Evolutionary conservation across 2,329 filamentous ascomycete species (phyloP).

Genomic region (Paraphaeosphaeria minitans): DNA sequence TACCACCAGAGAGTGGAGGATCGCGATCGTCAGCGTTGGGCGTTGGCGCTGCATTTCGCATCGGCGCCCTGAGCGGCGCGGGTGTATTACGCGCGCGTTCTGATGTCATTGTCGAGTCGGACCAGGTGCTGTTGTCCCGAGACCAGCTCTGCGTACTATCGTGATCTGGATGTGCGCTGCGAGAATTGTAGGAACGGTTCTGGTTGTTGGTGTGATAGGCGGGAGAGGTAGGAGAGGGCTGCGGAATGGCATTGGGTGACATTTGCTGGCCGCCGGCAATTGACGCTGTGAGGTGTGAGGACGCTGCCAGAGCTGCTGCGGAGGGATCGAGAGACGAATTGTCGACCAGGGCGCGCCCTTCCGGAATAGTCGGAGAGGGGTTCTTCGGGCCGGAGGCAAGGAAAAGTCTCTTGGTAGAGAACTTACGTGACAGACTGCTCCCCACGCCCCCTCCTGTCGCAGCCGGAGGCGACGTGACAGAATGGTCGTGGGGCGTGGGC

Average conservation of each 20-base stretch:
- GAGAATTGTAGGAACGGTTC: slow-evolving; percentile 32
- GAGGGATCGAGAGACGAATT: slow-evolving; percentile 54
- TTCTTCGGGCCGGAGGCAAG: slow-evolving; percentile 56
- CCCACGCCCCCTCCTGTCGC: slow-evolving; percentile 43
- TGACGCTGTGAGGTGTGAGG: slow-evolving; percentile 56
- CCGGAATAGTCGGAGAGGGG: slow-evolving; percentile 57
- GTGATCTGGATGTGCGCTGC: slow-evolving; percentile 39
- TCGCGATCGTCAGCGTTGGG: slow-evolving; percentile 42
- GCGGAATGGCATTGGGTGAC: slow-evolving; percentile 49
- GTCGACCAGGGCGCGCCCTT: slow-evolving; percentile 49
- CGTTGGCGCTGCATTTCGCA: slow-evolving; percentile 38
- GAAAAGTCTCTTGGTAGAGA: slow-evolving; percentile 60
- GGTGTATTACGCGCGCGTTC: slow-evolving; percentile 42
- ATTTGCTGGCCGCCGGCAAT: slow-evolving; percentile 49
- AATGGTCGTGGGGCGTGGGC: slow-evolving; percentile 59
- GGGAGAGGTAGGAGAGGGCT: slow-evolving; percentile 57
- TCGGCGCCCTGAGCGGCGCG: slow-evolving; percentile 35
- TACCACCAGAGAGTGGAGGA: slow-evolving; percentile 44
- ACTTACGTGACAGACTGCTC: slow-evolving; percentile 58
- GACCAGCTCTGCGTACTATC: slow-evolving; percentile 37
- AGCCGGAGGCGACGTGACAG: slow-evolving; percentile 42
- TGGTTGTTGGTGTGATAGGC: slow-evolving; percentile 49
- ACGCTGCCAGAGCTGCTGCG: slow-evolving; percentile 57
- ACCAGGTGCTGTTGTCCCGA: slow-evolving; percentile 36
- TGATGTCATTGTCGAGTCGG: slow-evolving; percentile 34